Conservation (phyloP, 2,329 filamentous ascomycete genomes). For the Coleophoma crateriformis region DNA sequence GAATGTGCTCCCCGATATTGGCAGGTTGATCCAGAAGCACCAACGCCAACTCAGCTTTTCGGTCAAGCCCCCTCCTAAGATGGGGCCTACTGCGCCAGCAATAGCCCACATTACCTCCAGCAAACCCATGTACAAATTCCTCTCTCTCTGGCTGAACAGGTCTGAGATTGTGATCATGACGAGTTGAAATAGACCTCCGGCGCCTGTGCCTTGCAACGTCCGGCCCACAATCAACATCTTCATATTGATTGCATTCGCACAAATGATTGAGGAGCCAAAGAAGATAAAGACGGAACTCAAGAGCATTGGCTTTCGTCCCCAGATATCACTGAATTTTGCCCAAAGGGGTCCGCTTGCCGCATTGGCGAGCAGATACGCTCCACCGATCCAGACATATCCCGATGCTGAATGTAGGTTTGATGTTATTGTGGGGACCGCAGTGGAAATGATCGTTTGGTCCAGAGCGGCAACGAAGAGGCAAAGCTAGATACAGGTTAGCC, state of each 20-base stretch:
- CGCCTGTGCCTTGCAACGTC: slow-evolving; percentile 42
- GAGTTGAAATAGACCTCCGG: slow-evolving; percentile 39
- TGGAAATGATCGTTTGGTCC: slow-evolving; percentile 25
- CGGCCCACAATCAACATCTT: slow-evolving; percentile 37
- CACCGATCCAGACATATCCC: slow-evolving; percentile 28
- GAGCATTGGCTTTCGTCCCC: slow-evolving; percentile 44
- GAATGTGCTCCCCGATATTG: slow-evolving; percentile 48
- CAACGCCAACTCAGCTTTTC: slow-evolving; percentile 31
- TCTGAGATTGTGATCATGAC: slow-evolving; percentile 45
- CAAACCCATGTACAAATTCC: slow-evolving; percentile 50
- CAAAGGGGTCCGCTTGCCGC: slow-evolving; percentile 42
- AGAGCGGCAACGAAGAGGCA: background rate
- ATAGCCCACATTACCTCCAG: slow-evolving; percentile 62
- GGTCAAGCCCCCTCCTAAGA: slow-evolving; percentile 57
- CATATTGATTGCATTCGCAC: slow-evolving; percentile 36
- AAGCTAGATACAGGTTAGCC: background rate
- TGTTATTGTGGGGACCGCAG: slow-evolving; percentile 31
- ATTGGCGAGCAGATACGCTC: slow-evolving; percentile 25
- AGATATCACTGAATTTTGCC: slow-evolving; percentile 52
- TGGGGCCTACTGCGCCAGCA: slow-evolving; percentile 55
- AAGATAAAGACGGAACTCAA: slow-evolving; percentile 39
- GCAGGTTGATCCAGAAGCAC: slow-evolving; percentile 30
- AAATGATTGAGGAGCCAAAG: slow-evolving; percentile 40
- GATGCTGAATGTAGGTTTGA: slow-evolving; percentile 25
- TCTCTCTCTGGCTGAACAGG: slow-evolving; percentile 32